A percentile compares a stretch with the other conserved stretches of the same genome.
Conservation (phyloP, 2,329 filamentous ascomycete species). For the Microdochium trichocladiopsis region DNA sequence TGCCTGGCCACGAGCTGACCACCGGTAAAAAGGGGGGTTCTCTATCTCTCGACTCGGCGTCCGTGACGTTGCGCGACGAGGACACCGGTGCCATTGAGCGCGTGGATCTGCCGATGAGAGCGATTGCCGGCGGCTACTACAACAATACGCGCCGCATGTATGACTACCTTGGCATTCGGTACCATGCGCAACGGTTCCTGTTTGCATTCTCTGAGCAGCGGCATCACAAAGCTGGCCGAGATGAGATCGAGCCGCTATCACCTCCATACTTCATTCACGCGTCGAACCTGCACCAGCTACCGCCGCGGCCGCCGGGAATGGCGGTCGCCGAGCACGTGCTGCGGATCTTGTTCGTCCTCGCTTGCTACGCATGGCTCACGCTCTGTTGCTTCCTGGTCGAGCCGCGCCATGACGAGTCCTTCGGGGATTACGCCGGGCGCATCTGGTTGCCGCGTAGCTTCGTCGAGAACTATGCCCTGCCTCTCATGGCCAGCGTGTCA, state of each 20-base stretch:
- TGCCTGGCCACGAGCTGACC: not conserved
- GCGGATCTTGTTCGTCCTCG: constrained; percentile 34
- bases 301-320: constrained; percentile 31
- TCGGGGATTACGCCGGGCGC: constrained; percentile 41
- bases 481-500: constrained; percentile 44
- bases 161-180: constrained; percentile 40
- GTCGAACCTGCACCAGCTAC: constrained; percentile 43
- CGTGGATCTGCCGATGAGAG: constrained; percentile 31
- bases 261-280: constrained; percentile 43
- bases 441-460: constrained; percentile 41
- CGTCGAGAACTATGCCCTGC: constrained; percentile 40
- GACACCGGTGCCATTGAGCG: constrained; percentile 18
- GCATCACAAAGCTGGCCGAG: constrained; percentile 2
- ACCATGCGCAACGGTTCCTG: constrained; percentile 42
- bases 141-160: constrained; percentile 49
- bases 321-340: constrained; percentile 29
- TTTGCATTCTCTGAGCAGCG: constrained; percentile 38
- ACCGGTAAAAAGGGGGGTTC: constrained; percentile 17
- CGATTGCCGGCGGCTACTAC: constrained; percentile 39
- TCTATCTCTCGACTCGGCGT: constrained; percentile 30
- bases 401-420: constrained; percentile 32
- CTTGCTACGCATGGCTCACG: constrained; percentile 47
- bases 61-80: constrained; percentile 24
- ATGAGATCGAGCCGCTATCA: constrained; percentile 4
- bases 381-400: constrained; percentile 40